A percentile compares a stretch with the other conserved stretches of the same genome.
Evolutionary conservation across 2,329 filamentous ascomycete species (phyloP).

Genomic region (Apiospora phragmitis): DNA sequence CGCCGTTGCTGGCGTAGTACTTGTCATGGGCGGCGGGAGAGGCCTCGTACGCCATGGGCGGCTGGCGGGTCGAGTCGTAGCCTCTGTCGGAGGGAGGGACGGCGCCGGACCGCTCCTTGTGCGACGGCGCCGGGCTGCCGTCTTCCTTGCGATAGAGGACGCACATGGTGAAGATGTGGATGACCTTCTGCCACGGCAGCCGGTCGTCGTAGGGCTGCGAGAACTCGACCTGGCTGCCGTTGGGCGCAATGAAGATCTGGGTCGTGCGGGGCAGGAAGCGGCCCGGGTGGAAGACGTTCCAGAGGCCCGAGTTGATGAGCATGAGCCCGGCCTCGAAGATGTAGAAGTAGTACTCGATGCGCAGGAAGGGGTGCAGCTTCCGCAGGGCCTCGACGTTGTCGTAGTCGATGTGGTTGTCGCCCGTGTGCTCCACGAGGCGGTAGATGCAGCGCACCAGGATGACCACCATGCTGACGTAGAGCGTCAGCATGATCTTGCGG

Average conservation of each 20-base stretch:
- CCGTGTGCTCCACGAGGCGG: constrained; percentile 48
- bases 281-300: constrained; percentile 45
- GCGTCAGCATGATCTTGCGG: constrained; percentile 31
- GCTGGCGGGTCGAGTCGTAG: not conserved
- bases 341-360: constrained; percentile 48
- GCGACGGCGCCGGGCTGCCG: not conserved
- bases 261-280: constrained; percentile 39
- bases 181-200: constrained; percentile 9
- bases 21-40: not conserved
- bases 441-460: constrained; percentile 52
- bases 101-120: not conserved
- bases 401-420: constrained; percentile 32
- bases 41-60: not conserved
- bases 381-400: constrained; percentile 30
- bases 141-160: constrained; percentile 13
- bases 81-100: not conserved
- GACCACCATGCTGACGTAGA: constrained; percentile 45
- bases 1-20: not conserved
- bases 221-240: constrained; percentile 33
- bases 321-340: constrained; percentile 46
- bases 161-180: constrained; percentile 15
- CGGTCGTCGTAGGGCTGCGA: constrained; percentile 11
- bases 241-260: constrained; percentile 39
- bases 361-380: constrained; percentile 36
- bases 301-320: constrained; percentile 41